phyloP scores from a whole-genome alignment of 192 early-diverging fungal species.

The Piromyces sp. region DNA sequence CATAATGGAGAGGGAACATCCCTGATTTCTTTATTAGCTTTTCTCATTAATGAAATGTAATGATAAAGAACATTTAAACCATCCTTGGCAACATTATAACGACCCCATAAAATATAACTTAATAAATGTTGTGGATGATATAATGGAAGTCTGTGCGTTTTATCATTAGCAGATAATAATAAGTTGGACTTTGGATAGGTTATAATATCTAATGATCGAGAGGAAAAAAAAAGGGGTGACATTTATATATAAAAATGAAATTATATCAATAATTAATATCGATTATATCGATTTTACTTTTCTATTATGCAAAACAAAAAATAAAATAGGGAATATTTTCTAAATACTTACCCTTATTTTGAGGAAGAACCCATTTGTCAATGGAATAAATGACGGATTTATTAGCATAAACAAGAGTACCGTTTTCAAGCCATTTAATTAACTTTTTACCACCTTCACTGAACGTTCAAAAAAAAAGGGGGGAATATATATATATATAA shows the following conservation, averaged over 20 bases:
- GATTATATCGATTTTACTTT: no score
- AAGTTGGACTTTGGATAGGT: neutral
- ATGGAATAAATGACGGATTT: neutral
- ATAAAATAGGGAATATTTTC: no score
- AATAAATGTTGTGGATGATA: neutral
- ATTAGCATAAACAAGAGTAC: neutral
- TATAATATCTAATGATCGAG: neutral
- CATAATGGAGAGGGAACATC: constrained; percentile 47
- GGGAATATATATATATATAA: no score
- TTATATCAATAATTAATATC: no score
- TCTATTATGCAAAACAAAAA: no score
- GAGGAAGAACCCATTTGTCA: neutral
- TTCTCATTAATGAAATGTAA: constrained; percentile 35
- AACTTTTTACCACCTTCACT: neutral
- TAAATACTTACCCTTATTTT: neutral
- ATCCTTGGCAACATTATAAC: neutral
- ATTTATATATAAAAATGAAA: no score
- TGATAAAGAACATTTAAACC: constrained; percentile 24
- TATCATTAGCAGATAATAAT: neutral
- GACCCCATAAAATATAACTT: neutral
- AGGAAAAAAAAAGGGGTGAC: no score
- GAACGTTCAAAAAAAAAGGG: no score
- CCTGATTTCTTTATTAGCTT: constrained; percentile 18
- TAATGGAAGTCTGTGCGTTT: neutral
- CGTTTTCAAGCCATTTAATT: neutral